Percentiles rank a stretch among this genome's conserved stretches.
phyloP scores from a whole-genome alignment of 2,329 filamentous ascomycete genomes.

The Microdochium bolleyi region DNA sequence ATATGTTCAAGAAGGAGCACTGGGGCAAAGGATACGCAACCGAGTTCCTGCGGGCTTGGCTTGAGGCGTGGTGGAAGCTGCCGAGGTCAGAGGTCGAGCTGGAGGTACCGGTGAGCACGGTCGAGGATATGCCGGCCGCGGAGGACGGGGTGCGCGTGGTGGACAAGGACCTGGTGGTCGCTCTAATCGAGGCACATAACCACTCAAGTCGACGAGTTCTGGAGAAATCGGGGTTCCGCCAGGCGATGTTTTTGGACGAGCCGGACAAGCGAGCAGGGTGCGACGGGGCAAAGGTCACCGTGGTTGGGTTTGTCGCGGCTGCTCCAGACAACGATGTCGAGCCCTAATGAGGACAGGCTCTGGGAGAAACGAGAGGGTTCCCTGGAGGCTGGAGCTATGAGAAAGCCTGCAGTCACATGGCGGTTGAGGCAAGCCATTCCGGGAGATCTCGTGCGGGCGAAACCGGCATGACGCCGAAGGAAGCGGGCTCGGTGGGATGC shows the following conservation, averaged over 20 bases:
- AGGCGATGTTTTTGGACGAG: conserved; percentile 31
- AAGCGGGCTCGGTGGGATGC: no score
- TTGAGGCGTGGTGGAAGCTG: conserved; percentile 38
- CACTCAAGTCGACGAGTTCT: conserved; percentile 46
- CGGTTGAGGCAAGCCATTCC: no score
- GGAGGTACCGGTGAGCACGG: conserved; percentile 30
- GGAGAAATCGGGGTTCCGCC: conserved; percentile 44
- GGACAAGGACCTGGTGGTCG: conserved; percentile 31
- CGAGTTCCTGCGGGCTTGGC: conserved; percentile 42
- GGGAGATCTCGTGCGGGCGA: no score
- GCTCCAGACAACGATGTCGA: neutral
- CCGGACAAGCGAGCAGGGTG: conserved; percentile 10
- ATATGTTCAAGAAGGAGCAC: conserved; percentile 41
- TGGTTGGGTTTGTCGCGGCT: conserved; percentile 8
- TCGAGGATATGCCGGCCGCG: conserved; percentile 10
- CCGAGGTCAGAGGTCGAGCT: conserved; percentile 35
- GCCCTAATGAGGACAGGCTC: no score
- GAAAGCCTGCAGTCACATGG: no score
- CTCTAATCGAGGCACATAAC: conserved; percentile 41
- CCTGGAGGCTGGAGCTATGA: neutral
- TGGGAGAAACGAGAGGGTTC: neutral
- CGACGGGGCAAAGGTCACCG: neutral
- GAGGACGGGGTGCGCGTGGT: conserved; percentile 10
- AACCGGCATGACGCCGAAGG: no score
- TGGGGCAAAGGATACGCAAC: conserved; percentile 52